Percentiles rank a stretch among this genome's conserved stretches.
phyloP scores from a whole-genome alignment of 148 eudicot species.

The Silene latifolia region DNA sequence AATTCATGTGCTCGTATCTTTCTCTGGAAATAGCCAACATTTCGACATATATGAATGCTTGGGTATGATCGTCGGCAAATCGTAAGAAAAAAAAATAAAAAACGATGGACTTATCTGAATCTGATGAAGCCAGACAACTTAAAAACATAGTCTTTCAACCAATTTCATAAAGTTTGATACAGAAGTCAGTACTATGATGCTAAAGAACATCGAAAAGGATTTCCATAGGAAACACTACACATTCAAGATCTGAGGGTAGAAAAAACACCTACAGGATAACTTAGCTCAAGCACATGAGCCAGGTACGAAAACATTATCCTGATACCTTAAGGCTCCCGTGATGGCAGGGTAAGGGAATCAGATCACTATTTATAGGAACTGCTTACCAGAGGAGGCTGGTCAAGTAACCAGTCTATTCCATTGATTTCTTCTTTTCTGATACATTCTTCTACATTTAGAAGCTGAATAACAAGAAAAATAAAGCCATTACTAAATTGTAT shows the following conservation, averaged over 20 bases:
- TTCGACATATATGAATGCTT: not conserved
- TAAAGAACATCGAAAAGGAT: not conserved
- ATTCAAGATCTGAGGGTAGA: not conserved
- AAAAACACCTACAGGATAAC: not conserved
- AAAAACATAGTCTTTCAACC: not conserved
- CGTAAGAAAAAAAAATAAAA: not conserved
- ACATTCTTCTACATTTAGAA: conserved; percentile 39
- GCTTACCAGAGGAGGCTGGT: conserved; percentile 69
- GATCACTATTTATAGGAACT: not conserved
- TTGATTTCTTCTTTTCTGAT: conserved; percentile 66
- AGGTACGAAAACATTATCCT: not conserved
- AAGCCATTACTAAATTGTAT: not conserved
- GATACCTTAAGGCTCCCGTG: no score
- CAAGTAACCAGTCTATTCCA: conserved; percentile 69
- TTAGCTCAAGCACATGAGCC: not conserved
- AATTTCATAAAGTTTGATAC: not conserved
- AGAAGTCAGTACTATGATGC: not conserved
- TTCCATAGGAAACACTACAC: not conserved
- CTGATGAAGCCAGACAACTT: not conserved
- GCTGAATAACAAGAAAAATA: conserved; percentile 28
- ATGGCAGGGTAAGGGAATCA: no score
- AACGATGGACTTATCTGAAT: not conserved
- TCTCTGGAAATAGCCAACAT: not conserved
- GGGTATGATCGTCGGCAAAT: not conserved
- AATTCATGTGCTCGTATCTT: not conserved